Percentiles rank a stretch among this genome's conserved stretches.
These are phyloP conservation scores for Nakazawaea sp. DNA, from an alignment of 805 yeast species.

Conservation along the genomic window DNA sequence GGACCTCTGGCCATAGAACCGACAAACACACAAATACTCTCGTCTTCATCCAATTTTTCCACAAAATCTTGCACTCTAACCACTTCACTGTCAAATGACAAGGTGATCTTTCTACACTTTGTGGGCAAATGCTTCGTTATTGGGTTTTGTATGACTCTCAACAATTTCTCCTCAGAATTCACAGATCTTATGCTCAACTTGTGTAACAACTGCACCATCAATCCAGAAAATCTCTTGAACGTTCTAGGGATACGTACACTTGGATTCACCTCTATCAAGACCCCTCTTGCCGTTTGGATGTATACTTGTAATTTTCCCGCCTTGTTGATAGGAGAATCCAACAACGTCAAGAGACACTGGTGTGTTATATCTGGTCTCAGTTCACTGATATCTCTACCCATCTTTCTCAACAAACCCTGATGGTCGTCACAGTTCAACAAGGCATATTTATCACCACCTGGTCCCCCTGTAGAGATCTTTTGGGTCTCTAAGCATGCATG, in stretches of 20 bases:
- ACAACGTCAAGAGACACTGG: constrained; percentile 87
- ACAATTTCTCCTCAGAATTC: constrained; percentile 87
- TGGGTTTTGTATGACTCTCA: constrained; percentile 94
- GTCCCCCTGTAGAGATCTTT: constrained; percentile 73
- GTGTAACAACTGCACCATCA: constrained; percentile 95
- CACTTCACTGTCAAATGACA: constrained; percentile 88
- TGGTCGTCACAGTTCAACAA: constrained; percentile 96
- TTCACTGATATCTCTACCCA: constrained; percentile 96
- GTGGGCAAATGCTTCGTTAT: constrained; percentile 95
- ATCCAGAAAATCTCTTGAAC: constrained; percentile 93
- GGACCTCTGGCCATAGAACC: constrained; percentile 99
- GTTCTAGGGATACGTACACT: constrained; percentile 97
- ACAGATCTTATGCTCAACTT: constrained; percentile 90
- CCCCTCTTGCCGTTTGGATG: constrained; percentile 93
- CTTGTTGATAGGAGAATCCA: constrained; percentile 97
- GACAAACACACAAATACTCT: constrained; percentile 94
- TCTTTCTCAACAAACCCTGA: constrained; percentile 88
- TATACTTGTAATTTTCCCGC: constrained; percentile 96
- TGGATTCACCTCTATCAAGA: constrained; percentile 92
- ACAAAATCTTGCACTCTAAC: constrained; percentile 87
- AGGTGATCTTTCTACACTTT: constrained; percentile 88
- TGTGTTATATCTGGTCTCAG: constrained; percentile 99
- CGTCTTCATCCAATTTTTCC: constrained; percentile 70
- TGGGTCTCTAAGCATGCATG: constrained; percentile 96
- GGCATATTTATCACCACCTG: constrained; percentile 87